Base-by-base conservation (phyloP, 805 yeast genomes). In the Saturnispora hagleri region DNA sequence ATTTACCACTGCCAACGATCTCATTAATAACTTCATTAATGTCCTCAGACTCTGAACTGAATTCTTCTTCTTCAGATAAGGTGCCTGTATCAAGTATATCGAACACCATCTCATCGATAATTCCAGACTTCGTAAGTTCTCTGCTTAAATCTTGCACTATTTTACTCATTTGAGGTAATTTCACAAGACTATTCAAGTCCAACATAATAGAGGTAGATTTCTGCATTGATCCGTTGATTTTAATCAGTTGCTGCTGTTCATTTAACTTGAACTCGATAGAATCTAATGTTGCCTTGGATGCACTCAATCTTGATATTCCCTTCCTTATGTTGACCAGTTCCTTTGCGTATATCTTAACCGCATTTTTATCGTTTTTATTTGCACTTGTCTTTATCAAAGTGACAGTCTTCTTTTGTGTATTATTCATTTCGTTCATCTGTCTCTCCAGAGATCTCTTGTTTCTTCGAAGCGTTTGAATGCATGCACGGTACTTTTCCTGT, bases 51-150 rank as follows among this genome's bases (percentile, higher is more conserved):
- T 82, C 84, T 51, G 86, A 91, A 42, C 73, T 74, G 42, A 79
- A 74, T 53, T 81, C 86, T 18, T 78, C 84, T 46, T 77, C 84
- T 31, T 82, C 88, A 20, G 77, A 82, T 18, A 38, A 38, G 17
- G 42, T 18, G 53, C 79, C 69, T 47, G 73, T 68, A 54, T 90
- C 98, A 54, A 91, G 73, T 55, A 87, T 81, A 63, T 93, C 99
- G 52, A 86, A 89, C 64, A 90, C 83, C 98, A 93, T 93, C 64
- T 93, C 99, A 58, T 87, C 88, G 50, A 93, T 89, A 44, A 93
- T 78, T 0, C 93, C 93, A 12, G 86, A 79, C 66, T 84, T 86
- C 80, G 86, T 82, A 60, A 91, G 74, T 68, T 93, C 99, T 62
- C 79, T 83, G 54, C 91, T 86, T 52, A 93, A 70, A 59, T 85